Evolutionary conservation across 805 yeast genomes (phyloP).

Genomic region (Babjeviella inositovora): DNA sequence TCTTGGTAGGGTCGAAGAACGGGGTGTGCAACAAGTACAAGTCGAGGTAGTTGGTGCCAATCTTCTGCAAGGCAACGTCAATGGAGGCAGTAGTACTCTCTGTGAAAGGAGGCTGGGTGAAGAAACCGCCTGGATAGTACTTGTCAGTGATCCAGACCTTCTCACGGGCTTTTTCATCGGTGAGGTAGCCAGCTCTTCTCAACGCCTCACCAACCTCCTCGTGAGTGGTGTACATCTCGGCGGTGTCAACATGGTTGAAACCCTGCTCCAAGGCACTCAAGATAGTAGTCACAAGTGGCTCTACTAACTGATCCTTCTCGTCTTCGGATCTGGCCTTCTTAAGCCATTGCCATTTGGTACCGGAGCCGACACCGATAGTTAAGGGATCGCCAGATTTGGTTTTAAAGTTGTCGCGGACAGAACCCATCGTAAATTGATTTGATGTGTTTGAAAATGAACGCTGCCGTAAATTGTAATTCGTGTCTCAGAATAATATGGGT

Average conservation of each 20-base stretch:
- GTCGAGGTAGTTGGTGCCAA: constrained; percentile 30
- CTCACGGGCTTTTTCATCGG: constrained; percentile 28
- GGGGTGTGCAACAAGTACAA: constrained; percentile 36
- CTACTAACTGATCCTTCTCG: background rate
- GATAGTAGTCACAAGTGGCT: constrained; percentile 10
- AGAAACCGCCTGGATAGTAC: constrained; percentile 15
- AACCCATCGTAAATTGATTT: no score
- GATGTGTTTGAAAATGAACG: no score
- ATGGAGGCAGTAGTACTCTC: constrained; percentile 22
- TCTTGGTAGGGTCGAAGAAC: constrained; percentile 10
- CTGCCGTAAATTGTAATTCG: no score
- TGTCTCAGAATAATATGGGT: no score
- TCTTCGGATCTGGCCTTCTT: constrained; percentile 1
- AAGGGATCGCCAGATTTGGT: constrained; percentile 19
- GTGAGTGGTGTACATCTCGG: constrained; percentile 38
- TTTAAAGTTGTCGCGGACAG: constrained; percentile 4
- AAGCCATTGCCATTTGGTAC: constrained; percentile 20
- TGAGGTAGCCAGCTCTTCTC: constrained; percentile 13
- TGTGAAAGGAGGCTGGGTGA: constrained; percentile 7
- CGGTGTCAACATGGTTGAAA: constrained; percentile 40
- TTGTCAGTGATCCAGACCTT: constrained; percentile 41
- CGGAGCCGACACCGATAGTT: constrained; percentile 22
- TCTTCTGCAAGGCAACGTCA: constrained; percentile 15
- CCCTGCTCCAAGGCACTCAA: constrained; percentile 14
- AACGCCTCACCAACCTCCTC: constrained; percentile 33